Conservation (phyloP, 768 basidiomycete genomes). For the Cystofilobasidium macerans region DNA sequence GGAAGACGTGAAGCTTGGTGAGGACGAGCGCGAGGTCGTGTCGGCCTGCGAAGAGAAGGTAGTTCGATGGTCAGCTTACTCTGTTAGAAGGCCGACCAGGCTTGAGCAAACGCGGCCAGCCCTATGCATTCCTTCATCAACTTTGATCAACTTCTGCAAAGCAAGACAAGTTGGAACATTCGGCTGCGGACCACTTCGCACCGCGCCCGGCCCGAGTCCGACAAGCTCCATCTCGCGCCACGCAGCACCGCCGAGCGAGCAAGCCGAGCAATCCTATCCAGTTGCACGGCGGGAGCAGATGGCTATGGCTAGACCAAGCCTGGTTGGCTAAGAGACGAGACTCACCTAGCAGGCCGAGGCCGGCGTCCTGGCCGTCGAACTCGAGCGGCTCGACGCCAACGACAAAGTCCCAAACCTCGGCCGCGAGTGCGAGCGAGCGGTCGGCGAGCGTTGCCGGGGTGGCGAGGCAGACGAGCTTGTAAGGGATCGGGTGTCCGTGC, state of each 20-base stretch:
- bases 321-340: conserved; percentile 2
- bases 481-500: conserved; percentile 55
- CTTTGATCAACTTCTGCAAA: no score
- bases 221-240: no score
- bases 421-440: conserved; percentile 61
- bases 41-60: conserved; percentile 52
- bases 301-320: no score
- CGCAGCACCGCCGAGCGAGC: no score
- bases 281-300: not conserved
- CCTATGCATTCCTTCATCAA: no score
- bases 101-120: not conserved
- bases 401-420: conserved; percentile 70
- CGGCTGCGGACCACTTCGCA: no score
- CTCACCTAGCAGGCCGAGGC: conserved; percentile 70
- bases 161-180: no score
- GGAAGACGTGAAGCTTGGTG: conserved; percentile 93
- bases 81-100: not conserved
- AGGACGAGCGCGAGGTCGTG: conserved; percentile 85
- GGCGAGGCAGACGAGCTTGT: conserved; percentile 72
- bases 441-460: conserved; percentile 90
- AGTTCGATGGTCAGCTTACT: conserved; percentile 1
- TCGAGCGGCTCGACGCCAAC: conserved; percentile 84
- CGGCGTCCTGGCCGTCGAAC: conserved; percentile 49
- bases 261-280: no score
- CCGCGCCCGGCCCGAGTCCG: no score